Percentiles rank a stretch among this genome's conserved stretches.
Conservation (phyloP, 2,329 filamentous ascomycete species). For the Chaetothyriales sp. region DNA sequence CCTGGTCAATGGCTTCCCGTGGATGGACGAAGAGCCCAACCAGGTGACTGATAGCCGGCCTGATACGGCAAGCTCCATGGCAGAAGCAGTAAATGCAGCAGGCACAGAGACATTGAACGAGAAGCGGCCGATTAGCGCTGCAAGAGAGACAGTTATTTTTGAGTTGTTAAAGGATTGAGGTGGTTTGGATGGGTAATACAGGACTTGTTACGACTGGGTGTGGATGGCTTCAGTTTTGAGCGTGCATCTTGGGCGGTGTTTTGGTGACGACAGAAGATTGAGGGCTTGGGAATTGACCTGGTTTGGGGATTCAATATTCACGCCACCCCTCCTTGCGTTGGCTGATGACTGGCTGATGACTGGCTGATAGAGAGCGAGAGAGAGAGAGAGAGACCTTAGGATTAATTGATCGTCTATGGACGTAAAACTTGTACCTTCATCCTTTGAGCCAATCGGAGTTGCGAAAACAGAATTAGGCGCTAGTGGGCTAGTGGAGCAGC, state of each 20-base stretch:
- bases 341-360: too few relatives aligned
- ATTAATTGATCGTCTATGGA: too few relatives aligned
- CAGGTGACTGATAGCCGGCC: background rate
- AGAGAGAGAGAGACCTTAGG: background rate
- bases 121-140: background rate
- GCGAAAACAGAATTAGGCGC: background rate
- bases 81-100: background rate
- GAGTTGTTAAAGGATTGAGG: slow-evolving; percentile 2
- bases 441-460: background rate
- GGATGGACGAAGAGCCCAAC: slow-evolving; percentile 7
- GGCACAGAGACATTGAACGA: slow-evolving; percentile 2
- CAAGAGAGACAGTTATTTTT: slow-evolving; percentile 1
- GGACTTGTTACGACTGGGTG: background rate
- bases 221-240: background rate
- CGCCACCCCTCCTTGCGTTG: too few relatives aligned
- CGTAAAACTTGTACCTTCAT: too few relatives aligned
- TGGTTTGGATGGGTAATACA: too few relatives aligned
- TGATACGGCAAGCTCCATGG: background rate
- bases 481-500: too few relatives aligned
- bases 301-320: background rate
- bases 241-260: background rate
- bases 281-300: background rate
- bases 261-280: background rate
- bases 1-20: slow-evolving; percentile 22
- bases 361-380: background rate